Base-by-base conservation (phyloP, 768 basidiomycete genomes). In the Boletellus sp. region DNA sequence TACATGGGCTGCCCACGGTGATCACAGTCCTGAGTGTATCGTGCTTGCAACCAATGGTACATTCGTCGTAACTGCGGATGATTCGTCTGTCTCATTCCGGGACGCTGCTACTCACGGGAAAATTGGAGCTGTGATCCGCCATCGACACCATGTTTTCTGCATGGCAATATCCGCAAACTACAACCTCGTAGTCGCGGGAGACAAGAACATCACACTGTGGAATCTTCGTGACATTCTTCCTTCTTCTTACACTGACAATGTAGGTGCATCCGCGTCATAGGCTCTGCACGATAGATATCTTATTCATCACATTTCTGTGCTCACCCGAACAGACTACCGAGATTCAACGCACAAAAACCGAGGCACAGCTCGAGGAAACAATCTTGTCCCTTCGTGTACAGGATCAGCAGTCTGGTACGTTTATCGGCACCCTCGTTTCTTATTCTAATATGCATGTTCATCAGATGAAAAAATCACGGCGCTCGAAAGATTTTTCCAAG, bases 31-130 rank as follows among this genome's bases (percentile, higher is more conserved):
- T n/a, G n/a, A 16, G n/a, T 47, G 42, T 22, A 54, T 54, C 4
- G 17, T 42, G 1, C 20, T 54, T 2, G 31, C 45, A 11, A 15
- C 19, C 26, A 43, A 52, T 6, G 51, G 42, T 5, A 24, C 15
- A n/a, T 48, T 53, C 12, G n/a, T 55, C 22, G 53, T 38, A 31
- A 33, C 37, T 10, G 42, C 36, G 6, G 33, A 16, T 4, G 20
- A n/a, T 1, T 19, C 36, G 9, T 52, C 50, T 0, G 45, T 55
- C 17, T 45, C 51, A 0, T 47, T 54, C 15, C 47, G 50, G 53
- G 50, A 54, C 15, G 43, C 37, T 2, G n/a, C 36, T 2, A 54
- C 53, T 3, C 42, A 9, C 32, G 33, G 43, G n/a, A 17, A 28
- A 40, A 44, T 53, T 0, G n/a, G n/a, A n/a, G n/a, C 50, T 20